Conservation (phyloP, 208 protist genomes). For the Crithidia bombi region DNA sequence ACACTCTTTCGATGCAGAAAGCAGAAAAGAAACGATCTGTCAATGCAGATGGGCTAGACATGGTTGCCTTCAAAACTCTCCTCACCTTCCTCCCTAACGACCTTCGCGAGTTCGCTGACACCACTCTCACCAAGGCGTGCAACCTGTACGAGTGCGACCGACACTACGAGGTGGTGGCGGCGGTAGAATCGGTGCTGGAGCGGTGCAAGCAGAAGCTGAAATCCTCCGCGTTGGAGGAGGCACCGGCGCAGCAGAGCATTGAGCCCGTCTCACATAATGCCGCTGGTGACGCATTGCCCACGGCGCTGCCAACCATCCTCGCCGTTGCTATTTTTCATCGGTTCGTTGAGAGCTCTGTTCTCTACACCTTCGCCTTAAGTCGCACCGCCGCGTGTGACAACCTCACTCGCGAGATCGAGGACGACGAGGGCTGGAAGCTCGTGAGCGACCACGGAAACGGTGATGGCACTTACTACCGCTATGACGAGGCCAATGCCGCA, state of each 20-base stretch:
- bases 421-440: conserved; percentile 36
- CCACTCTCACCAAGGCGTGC: conserved; percentile 29
- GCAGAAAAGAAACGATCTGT: conserved; percentile 4
- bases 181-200: conserved; percentile 36
- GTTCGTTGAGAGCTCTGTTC: conserved; percentile 38
- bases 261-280: conserved; percentile 16
- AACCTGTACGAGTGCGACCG: conserved; percentile 49
- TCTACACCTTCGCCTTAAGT: conserved; percentile 39
- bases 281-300: conserved; percentile 9
- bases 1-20: conserved; percentile 12
- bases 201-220: conserved; percentile 22
- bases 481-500: conserved; percentile 35
- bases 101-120: conserved; percentile 13
- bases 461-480: conserved; percentile 51
- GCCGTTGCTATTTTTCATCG: conserved; percentile 40
- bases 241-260: conserved; percentile 17
- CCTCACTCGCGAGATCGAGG: conserved; percentile 39
- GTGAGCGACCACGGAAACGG: conserved; percentile 32
- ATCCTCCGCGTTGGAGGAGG: conserved; percentile 29
- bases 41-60: conserved; percentile 13
- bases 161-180: conserved; percentile 54
- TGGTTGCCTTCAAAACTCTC: conserved; percentile 3
- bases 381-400: conserved; percentile 34
- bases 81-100: conserved; percentile 18
- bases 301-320: conserved; percentile 34